Percentiles rank a stretch among this genome's conserved stretches.
phyloP scores from a whole-genome alignment of 768 basidiomycete species.

The Macrolepiota fuliginosa region DNA sequence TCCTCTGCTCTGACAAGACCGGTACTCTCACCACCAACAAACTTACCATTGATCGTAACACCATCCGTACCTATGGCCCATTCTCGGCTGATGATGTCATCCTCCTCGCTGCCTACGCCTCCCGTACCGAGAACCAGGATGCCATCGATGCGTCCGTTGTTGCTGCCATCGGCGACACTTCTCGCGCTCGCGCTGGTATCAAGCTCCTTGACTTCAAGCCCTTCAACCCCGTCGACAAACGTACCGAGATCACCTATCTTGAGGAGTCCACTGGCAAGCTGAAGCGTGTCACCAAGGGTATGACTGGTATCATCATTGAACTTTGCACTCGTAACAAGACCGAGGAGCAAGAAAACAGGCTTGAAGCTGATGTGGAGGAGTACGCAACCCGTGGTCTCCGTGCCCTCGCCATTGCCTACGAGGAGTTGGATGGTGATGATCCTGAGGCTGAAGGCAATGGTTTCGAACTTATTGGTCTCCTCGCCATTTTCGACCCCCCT shows the following conservation, averaged over 20 bases:
- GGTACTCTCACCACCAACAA: slow-evolving; percentile 99
- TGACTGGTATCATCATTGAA: slow-evolving; percentile 98
- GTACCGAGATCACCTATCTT: slow-evolving; percentile 97
- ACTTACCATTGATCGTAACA: slow-evolving; percentile 92
- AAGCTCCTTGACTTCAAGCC: slow-evolving; percentile 98
- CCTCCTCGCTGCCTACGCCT: slow-evolving; percentile 92
- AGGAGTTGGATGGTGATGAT: slow-evolving; percentile 86
- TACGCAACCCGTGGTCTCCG: slow-evolving; percentile 95
- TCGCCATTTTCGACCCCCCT: slow-evolving; percentile 97
- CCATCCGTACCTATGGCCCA: slow-evolving; percentile 86
- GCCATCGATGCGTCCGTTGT: slow-evolving; percentile 93
- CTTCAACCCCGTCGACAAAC: slow-evolving; percentile 99
- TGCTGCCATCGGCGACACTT: slow-evolving; percentile 65
- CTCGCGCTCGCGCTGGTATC: slow-evolving; percentile 84
- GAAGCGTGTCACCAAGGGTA: slow-evolving; percentile 99
- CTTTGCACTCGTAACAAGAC: slow-evolving; percentile 98
- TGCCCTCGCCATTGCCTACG: slow-evolving; percentile 94
- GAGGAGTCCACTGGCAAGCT: slow-evolving; percentile 91
- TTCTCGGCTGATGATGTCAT: slow-evolving; percentile 90
- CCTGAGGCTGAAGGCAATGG: slow-evolving; percentile 88
- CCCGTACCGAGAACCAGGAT: slow-evolving; percentile 98
- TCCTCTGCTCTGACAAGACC: slow-evolving; percentile 98
- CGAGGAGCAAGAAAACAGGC: slow-evolving; percentile 82
- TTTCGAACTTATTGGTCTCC: slow-evolving; percentile 95
- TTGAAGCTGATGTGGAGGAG: slow-evolving; percentile 95